A percentile compares a stretch with the other conserved stretches of the same genome.
Conservation (phyloP, 345 rosid species). For the Draba incana region DNA sequence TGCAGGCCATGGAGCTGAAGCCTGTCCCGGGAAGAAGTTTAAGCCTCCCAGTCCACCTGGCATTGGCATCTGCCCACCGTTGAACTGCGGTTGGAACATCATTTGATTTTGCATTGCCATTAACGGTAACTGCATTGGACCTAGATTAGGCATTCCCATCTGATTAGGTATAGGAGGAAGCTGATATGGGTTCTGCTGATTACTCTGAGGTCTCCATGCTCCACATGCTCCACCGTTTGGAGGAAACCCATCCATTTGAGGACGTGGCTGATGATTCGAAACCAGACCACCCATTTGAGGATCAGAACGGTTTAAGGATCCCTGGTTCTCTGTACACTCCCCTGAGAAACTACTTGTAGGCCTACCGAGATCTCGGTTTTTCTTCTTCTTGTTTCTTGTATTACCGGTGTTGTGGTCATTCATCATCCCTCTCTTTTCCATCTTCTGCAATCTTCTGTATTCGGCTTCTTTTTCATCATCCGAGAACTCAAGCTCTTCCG, state of each 20-base stretch:
- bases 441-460: conserved; percentile 62
- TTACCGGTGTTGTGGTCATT: conserved; percentile 51
- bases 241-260: conserved; percentile 49
- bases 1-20: conserved; percentile 54
- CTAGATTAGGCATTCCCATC: conserved; percentile 41
- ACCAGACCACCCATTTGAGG: conserved; percentile 42
- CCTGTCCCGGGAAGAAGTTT: conserved; percentile 48
- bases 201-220: conserved; percentile 53
- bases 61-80: conserved; percentile 48
- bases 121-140: conserved; percentile 39
- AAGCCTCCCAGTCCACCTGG: conserved; percentile 55
- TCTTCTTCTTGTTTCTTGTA: conserved; percentile 59
- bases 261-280: conserved; percentile 46
- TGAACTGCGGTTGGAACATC: conserved; percentile 61
- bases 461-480: conserved; percentile 97
- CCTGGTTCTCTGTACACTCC: conserved; percentile 41
- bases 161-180: conserved; percentile 43
- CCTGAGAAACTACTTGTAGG: conserved; percentile 44
- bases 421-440: conserved; percentile 66
- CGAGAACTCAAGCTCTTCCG: conserved; percentile 83
- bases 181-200: conserved; percentile 49
- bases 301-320: conserved; percentile 38
- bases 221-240: conserved; percentile 50
- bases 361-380: conserved; percentile 49
- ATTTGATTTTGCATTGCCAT: conserved; percentile 45